phyloP scores from a whole-genome alignment of 768 basidiomycete species.

The Xerocomus potaroensis region DNA sequence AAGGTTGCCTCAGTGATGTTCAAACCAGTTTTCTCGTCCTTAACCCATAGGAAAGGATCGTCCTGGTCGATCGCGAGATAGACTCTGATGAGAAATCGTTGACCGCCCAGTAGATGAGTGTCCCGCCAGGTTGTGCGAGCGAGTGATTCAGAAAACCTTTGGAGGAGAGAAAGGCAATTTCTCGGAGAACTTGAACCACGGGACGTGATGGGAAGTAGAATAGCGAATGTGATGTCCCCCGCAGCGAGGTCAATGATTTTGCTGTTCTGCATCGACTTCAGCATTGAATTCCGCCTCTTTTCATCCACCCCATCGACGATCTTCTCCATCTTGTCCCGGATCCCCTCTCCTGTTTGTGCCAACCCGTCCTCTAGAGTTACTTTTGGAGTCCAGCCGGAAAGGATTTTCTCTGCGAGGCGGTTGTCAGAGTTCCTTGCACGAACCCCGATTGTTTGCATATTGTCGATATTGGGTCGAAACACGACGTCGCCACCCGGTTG shows the following conservation, averaged over 20 bases:
- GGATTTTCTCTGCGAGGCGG: conserved; percentile 22
- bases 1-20: conserved; percentile 39
- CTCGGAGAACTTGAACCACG: conserved; percentile 33
- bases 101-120: conserved; percentile 27
- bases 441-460: conserved; percentile 42
- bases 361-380: conserved; percentile 45
- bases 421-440: conserved; percentile 52
- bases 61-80: conserved; percentile 54
- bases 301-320: conserved; percentile 6
- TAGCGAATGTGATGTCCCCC: conserved; percentile 40
- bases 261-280: conserved; percentile 32
- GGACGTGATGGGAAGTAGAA: conserved; percentile 58
- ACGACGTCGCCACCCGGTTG: conserved; percentile 19
- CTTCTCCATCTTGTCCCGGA: conserved; percentile 35
- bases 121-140: conserved; percentile 45
- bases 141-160: conserved; percentile 41
- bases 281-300: conserved; percentile 6
- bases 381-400: conserved; percentile 41
- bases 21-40: conserved; percentile 4
- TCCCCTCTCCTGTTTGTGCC: conserved; percentile 45
- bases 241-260: conserved; percentile 36
- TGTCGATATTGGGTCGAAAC: conserved; percentile 25
- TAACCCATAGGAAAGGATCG: conserved; percentile 37
- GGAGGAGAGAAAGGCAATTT: conserved; percentile 41
- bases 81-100: conserved; percentile 35